Conservation (phyloP, 441 rosid species). For the Croton laevigatus region DNA sequence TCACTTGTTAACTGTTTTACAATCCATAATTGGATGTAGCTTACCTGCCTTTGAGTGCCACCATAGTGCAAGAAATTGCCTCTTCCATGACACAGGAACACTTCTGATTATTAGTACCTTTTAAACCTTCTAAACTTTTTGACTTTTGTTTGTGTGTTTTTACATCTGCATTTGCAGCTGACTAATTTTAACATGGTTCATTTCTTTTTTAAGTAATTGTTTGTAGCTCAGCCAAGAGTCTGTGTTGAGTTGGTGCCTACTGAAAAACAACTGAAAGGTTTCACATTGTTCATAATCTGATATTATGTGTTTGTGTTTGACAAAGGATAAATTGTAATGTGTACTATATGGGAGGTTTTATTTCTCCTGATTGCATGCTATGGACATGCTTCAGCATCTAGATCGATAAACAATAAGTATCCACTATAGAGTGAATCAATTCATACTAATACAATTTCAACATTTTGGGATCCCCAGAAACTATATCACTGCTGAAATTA, state of each 20-base stretch:
- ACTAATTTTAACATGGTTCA: neutral
- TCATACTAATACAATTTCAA: neutral
- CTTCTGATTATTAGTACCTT: neutral
- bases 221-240: neutral
- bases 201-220: constrained; percentile 1
- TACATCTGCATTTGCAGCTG: neutral
- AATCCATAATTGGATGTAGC: neutral
- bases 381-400: neutral
- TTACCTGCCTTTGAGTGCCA: neutral
- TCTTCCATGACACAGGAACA: neutral
- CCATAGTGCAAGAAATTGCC: neutral
- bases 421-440: neutral
- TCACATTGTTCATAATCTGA: neutral
- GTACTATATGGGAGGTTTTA: neutral
- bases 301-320: neutral
- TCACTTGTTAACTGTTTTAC: neutral
- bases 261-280: neutral
- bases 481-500: neutral
- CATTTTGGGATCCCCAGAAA: neutral
- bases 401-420: neutral
- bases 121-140: neutral
- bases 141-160: neutral
- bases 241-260: neutral
- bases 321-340: too few species aligned
- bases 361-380: neutral